phyloP scores from a whole-genome alignment of 495 filamentous ascomycete genomes.

The Podospora anserina region DNA sequence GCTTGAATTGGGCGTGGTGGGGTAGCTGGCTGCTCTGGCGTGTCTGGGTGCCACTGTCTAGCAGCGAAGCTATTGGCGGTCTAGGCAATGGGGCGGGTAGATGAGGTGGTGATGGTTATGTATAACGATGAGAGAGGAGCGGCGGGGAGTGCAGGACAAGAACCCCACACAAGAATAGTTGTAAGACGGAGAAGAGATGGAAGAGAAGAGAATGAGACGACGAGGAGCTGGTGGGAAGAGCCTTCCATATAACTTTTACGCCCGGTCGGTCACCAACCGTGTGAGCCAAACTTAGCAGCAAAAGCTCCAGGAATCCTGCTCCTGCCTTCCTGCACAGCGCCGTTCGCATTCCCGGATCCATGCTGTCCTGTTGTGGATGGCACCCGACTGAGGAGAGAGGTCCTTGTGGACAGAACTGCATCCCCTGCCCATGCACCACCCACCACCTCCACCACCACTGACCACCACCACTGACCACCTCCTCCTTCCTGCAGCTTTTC shows the following conservation, averaged over 20 bases:
- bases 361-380: conserved; percentile 1
- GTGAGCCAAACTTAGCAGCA: not conserved
- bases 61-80: not conserved
- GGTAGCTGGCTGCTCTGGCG: not conserved
- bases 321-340: not conserved
- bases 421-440: not conserved
- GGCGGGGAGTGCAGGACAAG: not conserved
- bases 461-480: not conserved
- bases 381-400: conserved; percentile 1
- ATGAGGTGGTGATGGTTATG: not conserved
- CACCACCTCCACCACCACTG: not conserved
- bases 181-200: not conserved
- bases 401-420: conserved; percentile 1
- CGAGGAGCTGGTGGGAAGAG: not conserved
- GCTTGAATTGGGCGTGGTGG: not conserved
- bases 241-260: not conserved
- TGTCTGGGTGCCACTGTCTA: not conserved
- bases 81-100: not conserved
- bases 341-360: conserved; percentile 2
- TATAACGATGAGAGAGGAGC: not conserved
- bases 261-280: no score
- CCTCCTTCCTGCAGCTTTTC: not conserved
- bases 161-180: not conserved
- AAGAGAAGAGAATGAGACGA: not conserved
- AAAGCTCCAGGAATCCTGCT: not conserved